Percentiles rank a stretch among this genome's conserved stretches.
Evolutionary conservation across 2,329 filamentous ascomycete species (phyloP).

Genomic region (Samsoniella hepiali): DNA sequence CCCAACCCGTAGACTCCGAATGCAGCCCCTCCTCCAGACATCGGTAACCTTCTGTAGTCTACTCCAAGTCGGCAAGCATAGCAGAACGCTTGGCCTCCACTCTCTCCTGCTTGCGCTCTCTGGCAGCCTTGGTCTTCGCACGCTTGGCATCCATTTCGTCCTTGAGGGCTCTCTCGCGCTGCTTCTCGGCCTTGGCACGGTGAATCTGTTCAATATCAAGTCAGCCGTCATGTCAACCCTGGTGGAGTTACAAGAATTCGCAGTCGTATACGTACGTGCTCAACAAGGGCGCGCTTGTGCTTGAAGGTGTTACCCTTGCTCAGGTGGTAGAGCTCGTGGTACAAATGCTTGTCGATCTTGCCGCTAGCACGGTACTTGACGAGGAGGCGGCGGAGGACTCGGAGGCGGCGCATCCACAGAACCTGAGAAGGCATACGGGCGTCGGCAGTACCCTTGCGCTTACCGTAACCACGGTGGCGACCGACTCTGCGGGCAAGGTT

Average conservation of each 20-base stretch:
- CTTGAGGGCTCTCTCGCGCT: conserved; percentile 91
- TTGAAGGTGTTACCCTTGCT: conserved; percentile 99
- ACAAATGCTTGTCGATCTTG: conserved; percentile 99
- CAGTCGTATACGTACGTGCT: conserved; percentile 79
- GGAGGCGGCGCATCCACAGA: conserved; percentile 99
- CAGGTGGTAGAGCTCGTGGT: conserved; percentile 99
- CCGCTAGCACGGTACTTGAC: conserved; percentile 99
- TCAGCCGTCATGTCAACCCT: conserved; percentile 7
- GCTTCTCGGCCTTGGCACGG: conserved; percentile 99
- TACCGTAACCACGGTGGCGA: conserved; percentile 98
- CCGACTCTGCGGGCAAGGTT: conserved; percentile 92
- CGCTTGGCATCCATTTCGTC: conserved; percentile 99
- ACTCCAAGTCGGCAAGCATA: conserved; percentile 65
- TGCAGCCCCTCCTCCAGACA: conserved; percentile 54
- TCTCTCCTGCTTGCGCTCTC: conserved; percentile 96
- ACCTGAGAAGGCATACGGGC: conserved; percentile 98
- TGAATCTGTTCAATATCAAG: conserved; percentile 68
- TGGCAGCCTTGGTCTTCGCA: conserved; percentile 99
- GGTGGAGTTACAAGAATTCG: conserved; percentile 14
- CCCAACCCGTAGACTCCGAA: conserved; percentile 59
- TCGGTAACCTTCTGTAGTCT: conserved; percentile 45
- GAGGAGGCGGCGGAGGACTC: conserved; percentile 96
- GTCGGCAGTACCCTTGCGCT: conserved; percentile 99
- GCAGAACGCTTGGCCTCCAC: conserved; percentile 86
- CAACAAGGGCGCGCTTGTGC: conserved; percentile 99